phyloP scores from a whole-genome alignment of 2,329 filamentous ascomycete genomes.

The Fusarium stilboides region DNA sequence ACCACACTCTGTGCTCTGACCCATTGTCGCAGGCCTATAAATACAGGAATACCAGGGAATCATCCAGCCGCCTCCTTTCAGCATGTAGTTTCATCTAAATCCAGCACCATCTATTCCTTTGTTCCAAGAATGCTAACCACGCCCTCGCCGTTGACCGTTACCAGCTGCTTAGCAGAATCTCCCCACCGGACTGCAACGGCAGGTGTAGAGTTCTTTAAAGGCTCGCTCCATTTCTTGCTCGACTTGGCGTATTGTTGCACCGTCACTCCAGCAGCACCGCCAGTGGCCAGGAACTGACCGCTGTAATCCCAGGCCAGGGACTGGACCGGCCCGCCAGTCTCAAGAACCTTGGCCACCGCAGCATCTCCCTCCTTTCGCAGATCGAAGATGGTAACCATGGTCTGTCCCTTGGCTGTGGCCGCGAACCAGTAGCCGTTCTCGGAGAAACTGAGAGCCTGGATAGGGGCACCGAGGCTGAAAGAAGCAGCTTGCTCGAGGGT shows the following conservation, averaged over 20 bases:
- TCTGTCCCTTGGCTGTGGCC: constrained; percentile 82
- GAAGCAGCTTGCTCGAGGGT: constrained; percentile 82
- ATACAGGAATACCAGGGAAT: constrained; percentile 42
- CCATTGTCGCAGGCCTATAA: constrained; percentile 37
- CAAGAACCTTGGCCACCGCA: constrained; percentile 85
- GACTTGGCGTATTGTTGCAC: constrained; percentile 93
- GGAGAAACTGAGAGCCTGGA: constrained; percentile 86
- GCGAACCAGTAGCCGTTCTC: constrained; percentile 98
- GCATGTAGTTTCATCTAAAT: constrained; percentile 23
- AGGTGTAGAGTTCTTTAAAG: constrained; percentile 81
- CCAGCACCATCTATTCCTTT: constrained; percentile 59
- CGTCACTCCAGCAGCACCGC: constrained; percentile 83
- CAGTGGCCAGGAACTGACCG: constrained; percentile 90
- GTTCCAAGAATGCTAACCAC: constrained; percentile 78
- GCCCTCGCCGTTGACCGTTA: constrained; percentile 82
- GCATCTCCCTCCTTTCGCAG: constrained; percentile 91
- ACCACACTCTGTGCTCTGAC: constrained; percentile 37
- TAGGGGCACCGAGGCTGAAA: constrained; percentile 78
- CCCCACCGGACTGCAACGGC: constrained; percentile 86
- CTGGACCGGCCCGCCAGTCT: constrained; percentile 84
- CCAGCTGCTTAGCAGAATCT: constrained; percentile 78
- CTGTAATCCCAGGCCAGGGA: constrained; percentile 93
- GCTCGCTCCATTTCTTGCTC: constrained; percentile 90
- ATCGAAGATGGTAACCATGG: constrained; percentile 89
- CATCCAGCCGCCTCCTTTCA: constrained; percentile 20